Conservation (phyloP, 1,284 basidiomycete species). For the Ganoderma leucocontextum region DNA sequence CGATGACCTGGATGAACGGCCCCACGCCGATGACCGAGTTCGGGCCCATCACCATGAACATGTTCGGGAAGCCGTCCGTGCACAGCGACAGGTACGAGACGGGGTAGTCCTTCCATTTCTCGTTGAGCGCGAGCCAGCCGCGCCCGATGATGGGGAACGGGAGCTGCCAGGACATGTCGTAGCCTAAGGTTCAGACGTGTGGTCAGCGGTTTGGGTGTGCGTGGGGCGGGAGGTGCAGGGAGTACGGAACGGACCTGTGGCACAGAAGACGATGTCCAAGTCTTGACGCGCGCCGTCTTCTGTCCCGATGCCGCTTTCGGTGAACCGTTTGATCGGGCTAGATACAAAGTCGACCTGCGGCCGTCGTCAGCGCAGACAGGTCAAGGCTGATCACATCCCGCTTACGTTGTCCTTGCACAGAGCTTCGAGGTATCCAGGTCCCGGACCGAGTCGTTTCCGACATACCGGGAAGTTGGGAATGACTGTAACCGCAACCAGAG, state of each 20-base stretch:
- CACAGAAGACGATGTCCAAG: conserved; percentile 59
- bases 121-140: conserved; percentile 53
- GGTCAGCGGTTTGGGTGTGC: too few species aligned
- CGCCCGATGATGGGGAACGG: conserved; percentile 63
- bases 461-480: conserved; percentile 68
- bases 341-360: conserved; percentile 61
- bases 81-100: conserved; percentile 61
- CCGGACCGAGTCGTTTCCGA: conserved; percentile 63
- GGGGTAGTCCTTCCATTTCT: conserved; percentile 61
- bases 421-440: conserved; percentile 71
- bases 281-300: conserved; percentile 59
- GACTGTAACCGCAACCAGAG: conserved; percentile 44
- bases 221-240: background rate
- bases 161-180: conserved; percentile 59
- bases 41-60: conserved; percentile 64
- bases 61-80: conserved; percentile 69
- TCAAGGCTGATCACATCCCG: background rate
- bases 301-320: conserved; percentile 62
- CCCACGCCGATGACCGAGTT: conserved; percentile 62
- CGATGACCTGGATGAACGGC: conserved; percentile 59
- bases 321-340: conserved; percentile 57
- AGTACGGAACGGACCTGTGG: conserved; percentile 33
- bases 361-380: background rate
- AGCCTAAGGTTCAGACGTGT: conserved; percentile 45
- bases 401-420: conserved; percentile 64